phyloP scores from a whole-genome alignment of 2,329 filamentous ascomycete genomes.

The Diplodia corticola region DNA sequence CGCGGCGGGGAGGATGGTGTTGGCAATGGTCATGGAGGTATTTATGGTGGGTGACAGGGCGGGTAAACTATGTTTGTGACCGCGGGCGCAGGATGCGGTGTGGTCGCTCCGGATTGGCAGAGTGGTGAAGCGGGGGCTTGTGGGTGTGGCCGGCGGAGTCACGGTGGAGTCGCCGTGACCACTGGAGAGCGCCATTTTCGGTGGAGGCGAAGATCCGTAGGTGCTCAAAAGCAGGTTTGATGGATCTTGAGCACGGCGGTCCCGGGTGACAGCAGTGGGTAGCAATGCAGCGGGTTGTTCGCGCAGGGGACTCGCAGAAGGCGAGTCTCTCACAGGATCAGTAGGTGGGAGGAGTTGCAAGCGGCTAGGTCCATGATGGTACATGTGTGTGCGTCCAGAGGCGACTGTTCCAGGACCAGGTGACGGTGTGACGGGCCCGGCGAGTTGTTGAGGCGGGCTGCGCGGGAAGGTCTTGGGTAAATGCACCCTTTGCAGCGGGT shows the following conservation, averaged over 20 bases:
- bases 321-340: neutral
- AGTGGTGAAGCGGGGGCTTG: slow-evolving; percentile 4
- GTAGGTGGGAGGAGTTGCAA: neutral
- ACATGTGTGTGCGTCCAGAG: neutral
- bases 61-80: neutral
- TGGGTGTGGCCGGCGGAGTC: slow-evolving; percentile 21
- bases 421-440: neutral
- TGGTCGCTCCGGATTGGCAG: slow-evolving; percentile 9
- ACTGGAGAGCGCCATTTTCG: slow-evolving; percentile 7
- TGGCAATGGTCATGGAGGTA: neutral
- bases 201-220: neutral
- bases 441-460: neutral
- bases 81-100: neutral
- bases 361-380: neutral
- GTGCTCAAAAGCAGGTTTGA: neutral
- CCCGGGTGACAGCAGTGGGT: neutral
- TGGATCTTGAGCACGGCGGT: neutral
- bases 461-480: neutral
- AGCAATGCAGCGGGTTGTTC: neutral
- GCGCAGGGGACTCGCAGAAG: neutral
- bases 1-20: neutral
- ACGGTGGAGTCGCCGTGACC: slow-evolving; percentile 14
- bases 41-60: neutral
- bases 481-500: neutral
- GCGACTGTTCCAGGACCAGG: neutral